Conservation (phyloP, 345 rosid genomes). For the Abelmoschus esculentus region DNA sequence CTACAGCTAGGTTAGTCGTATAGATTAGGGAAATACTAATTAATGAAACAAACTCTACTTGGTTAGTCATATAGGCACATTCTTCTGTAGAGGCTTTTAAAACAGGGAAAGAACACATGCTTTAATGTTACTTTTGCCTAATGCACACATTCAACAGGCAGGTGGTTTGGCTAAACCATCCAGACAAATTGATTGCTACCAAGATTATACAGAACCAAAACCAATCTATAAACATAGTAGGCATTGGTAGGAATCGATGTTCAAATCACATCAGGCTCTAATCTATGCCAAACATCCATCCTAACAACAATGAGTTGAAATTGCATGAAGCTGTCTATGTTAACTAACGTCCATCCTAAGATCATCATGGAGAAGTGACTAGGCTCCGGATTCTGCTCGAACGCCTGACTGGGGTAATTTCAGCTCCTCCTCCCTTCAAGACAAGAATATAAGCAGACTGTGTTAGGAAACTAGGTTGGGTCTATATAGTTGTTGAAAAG, state of each 20-base stretch:
- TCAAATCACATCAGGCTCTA: background rate
- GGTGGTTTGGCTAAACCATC: no score
- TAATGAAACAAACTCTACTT: no score
- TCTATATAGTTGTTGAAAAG: background rate
- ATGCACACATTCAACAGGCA: no score
- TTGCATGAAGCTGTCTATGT: constrained; percentile 11
- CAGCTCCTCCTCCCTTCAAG: constrained; percentile 54
- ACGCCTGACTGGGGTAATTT: constrained; percentile 76
- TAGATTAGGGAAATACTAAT: no score
- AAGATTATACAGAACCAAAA: no score
- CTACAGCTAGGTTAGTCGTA: no score
- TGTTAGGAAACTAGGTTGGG: constrained; percentile 6
- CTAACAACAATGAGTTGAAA: background rate
- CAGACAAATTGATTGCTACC: no score
- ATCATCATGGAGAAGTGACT: constrained; percentile 41
- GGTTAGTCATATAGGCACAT: no score
- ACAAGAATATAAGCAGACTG: background rate
- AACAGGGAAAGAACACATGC: no score
- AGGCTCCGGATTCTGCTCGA: constrained; percentile 66
- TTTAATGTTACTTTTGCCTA: no score
- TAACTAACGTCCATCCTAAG: constrained; percentile 10
- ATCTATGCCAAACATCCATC: background rate
- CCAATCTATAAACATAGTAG: no score
- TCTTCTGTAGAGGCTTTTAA: no score
- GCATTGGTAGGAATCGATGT: background rate